Evolutionary conservation across 2,329 filamentous ascomycete genomes (phyloP), one percentile per base, ranked within the genome.

Genomic region (Davidsoniella australis): DNA sequence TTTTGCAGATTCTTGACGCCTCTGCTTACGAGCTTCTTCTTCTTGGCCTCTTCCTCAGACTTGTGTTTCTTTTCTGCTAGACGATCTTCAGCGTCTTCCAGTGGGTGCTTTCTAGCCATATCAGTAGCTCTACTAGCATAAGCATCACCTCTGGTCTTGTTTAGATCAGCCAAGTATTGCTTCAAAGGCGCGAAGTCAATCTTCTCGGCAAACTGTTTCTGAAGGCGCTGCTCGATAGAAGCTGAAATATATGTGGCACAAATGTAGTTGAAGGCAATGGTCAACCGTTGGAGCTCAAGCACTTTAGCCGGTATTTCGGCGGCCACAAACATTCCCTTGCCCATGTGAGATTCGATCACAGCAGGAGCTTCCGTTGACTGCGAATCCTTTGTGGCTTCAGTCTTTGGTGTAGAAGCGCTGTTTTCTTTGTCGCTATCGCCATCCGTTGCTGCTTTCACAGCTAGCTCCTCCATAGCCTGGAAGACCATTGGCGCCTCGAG

Each of bases 31-130:
- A 68, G 70, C 2, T 75, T 76, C 66, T 93, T 88, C 62, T 77
- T 81, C 66, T 81, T 83, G 52, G 94, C 88, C 52, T 94, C 88
- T 54, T 94, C 89, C 46, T 94, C 87, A 65, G 82, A 78, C 62
- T 80, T 88, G 41, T 81, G 71, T 67, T 82, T 88, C 75, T 91
- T 94, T 62, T 88, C 84, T 2, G 77, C 78, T 2, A 80, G 66
- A 10, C 71, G 69, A 10, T 75, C 72, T 36, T 76, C 74, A 20
- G 77, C 80, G 36, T 85, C 84, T 53, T 85, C 79, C 0, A 71
- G 61, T 1, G 64, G 64, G 14, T 80, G 72, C 61, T 88, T 89
- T 17, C 79, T 71, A 3, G 82, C 77, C 61, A 81, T 86, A 61
- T 88, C 81, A 2, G 69, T 72, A 2, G 79, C 78, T 48, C 85